Evolutionary conservation across 2,329 filamentous ascomycete genomes (phyloP).

Genomic region (Sporothrix luriei): DNA sequence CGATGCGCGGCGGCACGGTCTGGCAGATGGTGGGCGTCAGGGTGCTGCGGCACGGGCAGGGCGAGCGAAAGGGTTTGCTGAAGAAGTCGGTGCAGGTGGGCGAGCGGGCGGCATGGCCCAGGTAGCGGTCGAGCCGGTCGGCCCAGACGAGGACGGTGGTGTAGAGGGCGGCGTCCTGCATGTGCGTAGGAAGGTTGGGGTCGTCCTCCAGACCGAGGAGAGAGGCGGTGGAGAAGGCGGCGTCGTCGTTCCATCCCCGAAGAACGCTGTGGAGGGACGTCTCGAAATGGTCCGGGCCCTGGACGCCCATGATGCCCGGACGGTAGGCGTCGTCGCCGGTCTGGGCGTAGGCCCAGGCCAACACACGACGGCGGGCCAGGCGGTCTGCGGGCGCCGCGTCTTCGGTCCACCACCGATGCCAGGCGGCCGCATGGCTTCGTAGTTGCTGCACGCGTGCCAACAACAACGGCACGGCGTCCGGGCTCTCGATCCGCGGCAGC

Average conservation of each 20-base stretch:
- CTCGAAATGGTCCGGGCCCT: slow-evolving; percentile 35
- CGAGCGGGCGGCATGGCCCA: slow-evolving; percentile 31
- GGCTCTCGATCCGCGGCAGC: slow-evolving; percentile 29
- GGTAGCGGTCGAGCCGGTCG: slow-evolving; percentile 35
- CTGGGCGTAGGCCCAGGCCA: slow-evolving; percentile 34
- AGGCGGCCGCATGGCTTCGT: slow-evolving; percentile 20
- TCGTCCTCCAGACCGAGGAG: background rate
- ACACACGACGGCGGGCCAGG: slow-evolving; percentile 27
- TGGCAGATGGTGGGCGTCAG: slow-evolving; percentile 28
- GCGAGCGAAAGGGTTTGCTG: slow-evolving; percentile 33
- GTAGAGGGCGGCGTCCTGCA: slow-evolving; percentile 37
- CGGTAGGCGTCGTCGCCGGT: slow-evolving; percentile 34
- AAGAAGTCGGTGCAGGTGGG: slow-evolving; percentile 35
- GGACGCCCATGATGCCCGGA: slow-evolving; percentile 33
- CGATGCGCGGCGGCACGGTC: slow-evolving; percentile 26
- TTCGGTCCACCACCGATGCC: slow-evolving; percentile 33
- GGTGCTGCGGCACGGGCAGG: slow-evolving; percentile 32
- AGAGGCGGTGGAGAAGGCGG: slow-evolving; percentile 28
- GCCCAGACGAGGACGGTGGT: slow-evolving; percentile 36
- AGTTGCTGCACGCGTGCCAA: slow-evolving; percentile 29
- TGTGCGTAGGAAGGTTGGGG: slow-evolving; percentile 11
- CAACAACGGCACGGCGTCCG: slow-evolving; percentile 29
- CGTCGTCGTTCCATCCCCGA: slow-evolving; percentile 16
- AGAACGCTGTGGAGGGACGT: slow-evolving; percentile 9
- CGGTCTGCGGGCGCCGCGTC: background rate